phyloP scores from a whole-genome alignment of 192 early-diverging fungal species.

The Backusella circina region DNA sequence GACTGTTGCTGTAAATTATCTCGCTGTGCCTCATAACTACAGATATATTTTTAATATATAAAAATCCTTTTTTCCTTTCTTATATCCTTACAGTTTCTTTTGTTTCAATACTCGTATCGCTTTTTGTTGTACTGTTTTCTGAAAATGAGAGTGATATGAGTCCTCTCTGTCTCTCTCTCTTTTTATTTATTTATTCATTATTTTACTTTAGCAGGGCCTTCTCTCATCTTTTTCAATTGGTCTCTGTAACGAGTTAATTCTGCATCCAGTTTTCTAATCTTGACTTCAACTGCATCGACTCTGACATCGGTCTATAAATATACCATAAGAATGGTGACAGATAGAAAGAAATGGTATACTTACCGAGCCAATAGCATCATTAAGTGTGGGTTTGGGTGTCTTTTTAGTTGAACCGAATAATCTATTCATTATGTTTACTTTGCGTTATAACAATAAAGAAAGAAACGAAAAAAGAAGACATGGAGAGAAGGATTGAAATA shows the following conservation, averaged over 20 bases:
- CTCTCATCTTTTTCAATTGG: conserved; percentile 92
- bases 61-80: not conserved
- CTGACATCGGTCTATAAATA: conserved; percentile 74
- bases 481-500: not conserved
- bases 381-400: conserved; percentile 82
- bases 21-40: conserved; percentile 85
- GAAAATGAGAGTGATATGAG: not conserved
- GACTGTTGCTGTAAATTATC: conserved; percentile 95
- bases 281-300: conserved; percentile 85
- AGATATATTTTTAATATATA: not conserved
- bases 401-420: conserved; percentile 89
- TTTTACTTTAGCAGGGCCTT: conserved; percentile 76
- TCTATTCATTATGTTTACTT: conserved; percentile 68
- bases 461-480: not conserved
- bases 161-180: not conserved
- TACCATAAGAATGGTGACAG: too few species aligned
- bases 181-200: not conserved
- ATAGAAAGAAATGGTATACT: not conserved
- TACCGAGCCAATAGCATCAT: conserved; percentile 66
- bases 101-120: conserved; percentile 91
- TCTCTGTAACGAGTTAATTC: conserved; percentile 89
- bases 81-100: conserved; percentile 70
- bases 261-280: conserved; percentile 92
- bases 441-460: not conserved
- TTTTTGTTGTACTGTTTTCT: conserved; percentile 90